phyloP scores from a whole-genome alignment of 768 basidiomycete genomes.

The Serendipita sp. region DNA sequence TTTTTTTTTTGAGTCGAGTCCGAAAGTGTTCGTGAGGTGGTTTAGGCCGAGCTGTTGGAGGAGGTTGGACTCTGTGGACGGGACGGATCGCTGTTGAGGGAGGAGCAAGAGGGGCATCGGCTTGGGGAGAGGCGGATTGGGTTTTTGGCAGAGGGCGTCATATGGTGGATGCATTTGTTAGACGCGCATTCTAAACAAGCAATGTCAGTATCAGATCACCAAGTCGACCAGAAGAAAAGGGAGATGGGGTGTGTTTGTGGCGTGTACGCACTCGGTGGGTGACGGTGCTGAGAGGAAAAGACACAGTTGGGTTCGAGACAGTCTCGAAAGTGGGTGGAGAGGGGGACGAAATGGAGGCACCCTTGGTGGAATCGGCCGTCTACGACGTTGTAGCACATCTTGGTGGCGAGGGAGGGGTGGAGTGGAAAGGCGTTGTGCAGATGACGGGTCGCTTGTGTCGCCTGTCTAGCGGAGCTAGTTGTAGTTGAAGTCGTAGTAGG shows the following conservation, averaged over 20 bases:
- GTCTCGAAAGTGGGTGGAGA: not conserved
- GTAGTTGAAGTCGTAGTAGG: no score
- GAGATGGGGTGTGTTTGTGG: not conserved
- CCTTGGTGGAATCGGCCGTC: slow-evolving; percentile 6
- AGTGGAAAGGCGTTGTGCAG: no score
- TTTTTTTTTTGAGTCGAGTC: no score
- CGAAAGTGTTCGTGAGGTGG: not conserved
- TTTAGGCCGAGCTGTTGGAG: not conserved
- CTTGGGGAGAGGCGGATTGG: not conserved
- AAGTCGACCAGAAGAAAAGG: not conserved
- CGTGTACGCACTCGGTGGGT: not conserved
- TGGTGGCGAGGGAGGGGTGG: not conserved
- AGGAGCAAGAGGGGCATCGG: not conserved
- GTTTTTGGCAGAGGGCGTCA: slow-evolving; percentile 4
- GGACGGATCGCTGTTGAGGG: not conserved
- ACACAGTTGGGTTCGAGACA: slow-evolving; percentile 1
- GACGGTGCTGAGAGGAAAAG: not conserved
- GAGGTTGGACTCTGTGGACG: not conserved
- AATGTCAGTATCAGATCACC: not conserved
- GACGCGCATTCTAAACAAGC: not conserved
- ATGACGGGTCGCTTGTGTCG: no score
- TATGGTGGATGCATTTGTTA: slow-evolving; percentile 6
- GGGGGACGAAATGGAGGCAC: slow-evolving; percentile 1
- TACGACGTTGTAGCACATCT: slow-evolving; percentile 6
- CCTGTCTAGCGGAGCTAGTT: no score